Percentiles rank a stretch among this genome's conserved stretches.
Evolutionary conservation across 2,329 filamentous ascomycete species (phyloP).

Genomic region (Meredithiella fracta): DNA sequence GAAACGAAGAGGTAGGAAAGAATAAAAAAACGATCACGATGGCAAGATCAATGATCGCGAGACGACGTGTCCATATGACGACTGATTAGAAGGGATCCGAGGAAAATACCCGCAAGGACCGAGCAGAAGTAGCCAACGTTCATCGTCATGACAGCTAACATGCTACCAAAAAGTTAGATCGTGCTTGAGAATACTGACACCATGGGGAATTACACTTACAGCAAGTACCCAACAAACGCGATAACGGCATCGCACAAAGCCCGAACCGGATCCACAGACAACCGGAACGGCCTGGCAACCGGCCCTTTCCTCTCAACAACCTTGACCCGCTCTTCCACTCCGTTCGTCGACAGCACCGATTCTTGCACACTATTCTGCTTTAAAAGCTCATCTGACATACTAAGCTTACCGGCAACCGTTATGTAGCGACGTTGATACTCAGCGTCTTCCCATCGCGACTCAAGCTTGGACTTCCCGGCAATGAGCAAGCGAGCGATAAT

Average conservation of each 20-base stretch:
- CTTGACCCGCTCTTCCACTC: slow-evolving; percentile 63
- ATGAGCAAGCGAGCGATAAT: slow-evolving; percentile 53
- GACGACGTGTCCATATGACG: slow-evolving; percentile 33
- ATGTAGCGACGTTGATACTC: slow-evolving; percentile 65
- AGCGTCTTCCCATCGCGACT: slow-evolving; percentile 48
- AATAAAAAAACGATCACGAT: not conserved
- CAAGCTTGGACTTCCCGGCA: slow-evolving; percentile 50
- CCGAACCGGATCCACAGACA: slow-evolving; percentile 62
- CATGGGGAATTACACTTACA: slow-evolving; percentile 42
- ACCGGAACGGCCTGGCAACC: slow-evolving; percentile 54
- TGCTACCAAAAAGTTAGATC: slow-evolving; percentile 35
- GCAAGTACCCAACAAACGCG: slow-evolving; percentile 64
- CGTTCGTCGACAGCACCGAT: slow-evolving; percentile 55
- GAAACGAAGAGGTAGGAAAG: not conserved
- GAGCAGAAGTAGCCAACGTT: slow-evolving; percentile 76
- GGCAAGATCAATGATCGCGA: slow-evolving; percentile 2
- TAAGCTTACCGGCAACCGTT: slow-evolving; percentile 47
- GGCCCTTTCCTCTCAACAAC: slow-evolving; percentile 45
- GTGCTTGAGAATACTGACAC: not conserved
- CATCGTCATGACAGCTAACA: slow-evolving; percentile 84
- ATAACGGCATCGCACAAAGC: slow-evolving; percentile 55
- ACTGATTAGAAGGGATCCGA: slow-evolving; percentile 71
- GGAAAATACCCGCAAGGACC: slow-evolving; percentile 60
- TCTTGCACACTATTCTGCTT: slow-evolving; percentile 45
- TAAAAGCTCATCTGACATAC: slow-evolving; percentile 41